Base-by-base conservation (phyloP, 441 rosid species). In the Pelargonium citronellum region DNA sequence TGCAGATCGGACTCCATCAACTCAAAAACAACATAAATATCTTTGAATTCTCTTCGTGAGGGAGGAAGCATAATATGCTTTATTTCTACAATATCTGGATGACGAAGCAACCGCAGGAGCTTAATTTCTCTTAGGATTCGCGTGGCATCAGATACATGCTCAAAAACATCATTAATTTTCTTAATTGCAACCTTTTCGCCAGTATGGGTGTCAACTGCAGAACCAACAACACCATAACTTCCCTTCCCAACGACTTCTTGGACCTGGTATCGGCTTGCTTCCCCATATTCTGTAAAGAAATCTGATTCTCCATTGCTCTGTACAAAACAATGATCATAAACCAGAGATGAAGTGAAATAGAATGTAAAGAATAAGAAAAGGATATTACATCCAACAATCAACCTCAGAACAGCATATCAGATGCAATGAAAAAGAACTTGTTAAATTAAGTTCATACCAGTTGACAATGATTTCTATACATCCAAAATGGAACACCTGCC, bases 1-100 rank as follows among this genome's bases (percentile, higher is more conserved):
- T 95, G 99, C 69, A 95, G 92, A 78, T 95, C 99, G 5, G 99
- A 95, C 78, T 95, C 99, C 99, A 95, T 92, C 65, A 95, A 92
- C 89, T 95, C 98, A 80, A 95, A 92, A 71, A 95, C 98, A 57
- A 95, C 97, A 84, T 80, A 95, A 19, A 95, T 92, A 71, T 95
- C 99, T 81, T 77, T 88, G 67, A 95, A 95, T 76, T 95, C 99
- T 79, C 97, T 85, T 73, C 87, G 90, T 0, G 99, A 90, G 16
- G 97, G 95, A 0, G 97, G 99, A 67, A 92, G 71, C 99, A 95
- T 90, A 41, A 95, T 90, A 77, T 91, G 89, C 74, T 92, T 95
- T 61, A 95, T 92, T 61, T 92, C 99, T 41, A 95, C 99, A 16
- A 95, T 89, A 82, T 92, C 99, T 4, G 99, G 99, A 61, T 95